These are phyloP conservation scores for Daldinia concentrica DNA, from an alignment of 495 filamentous ascomycete genomes.

Conservation along the genomic window DNA sequence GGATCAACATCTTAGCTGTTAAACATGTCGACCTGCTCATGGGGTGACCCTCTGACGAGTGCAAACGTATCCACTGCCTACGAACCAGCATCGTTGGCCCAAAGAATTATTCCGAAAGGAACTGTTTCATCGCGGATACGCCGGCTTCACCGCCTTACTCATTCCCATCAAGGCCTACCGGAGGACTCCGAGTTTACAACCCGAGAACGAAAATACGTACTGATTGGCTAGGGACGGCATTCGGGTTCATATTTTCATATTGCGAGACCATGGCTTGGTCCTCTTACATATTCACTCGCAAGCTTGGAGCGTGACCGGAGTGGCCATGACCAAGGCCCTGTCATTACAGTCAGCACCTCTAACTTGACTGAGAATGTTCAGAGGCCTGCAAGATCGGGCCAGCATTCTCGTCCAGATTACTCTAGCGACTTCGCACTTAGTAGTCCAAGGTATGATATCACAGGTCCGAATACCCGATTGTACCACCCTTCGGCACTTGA, in stretches of 20 bases:
- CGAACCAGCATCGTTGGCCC: constrained; percentile 2
- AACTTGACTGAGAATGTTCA: not conserved
- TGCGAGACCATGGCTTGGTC: constrained; percentile 29
- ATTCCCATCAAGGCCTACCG: constrained; percentile 20
- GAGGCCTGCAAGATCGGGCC: not conserved
- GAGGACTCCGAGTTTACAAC: constrained; percentile 29
- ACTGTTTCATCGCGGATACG: constrained; percentile 37
- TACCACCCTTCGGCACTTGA: constrained; percentile 10
- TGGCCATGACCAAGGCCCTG: constrained; percentile 8
- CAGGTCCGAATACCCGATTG: constrained; percentile 10
- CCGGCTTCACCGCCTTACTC: constrained; percentile 36
- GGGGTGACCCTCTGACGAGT: constrained; percentile 25
- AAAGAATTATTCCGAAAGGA: constrained; percentile 30
- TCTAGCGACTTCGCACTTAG: constrained; percentile 3
- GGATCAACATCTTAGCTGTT: not conserved
- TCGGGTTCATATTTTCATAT: constrained; percentile 38
- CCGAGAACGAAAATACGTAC: constrained; percentile 37
- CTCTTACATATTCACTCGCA: constrained; percentile 18
- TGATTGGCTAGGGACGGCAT: constrained; percentile 35
- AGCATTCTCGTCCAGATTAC: constrained; percentile 22
- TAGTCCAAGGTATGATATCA: constrained; percentile 2
- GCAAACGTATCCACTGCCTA: not conserved
- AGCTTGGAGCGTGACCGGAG: constrained; percentile 16
- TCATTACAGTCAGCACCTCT: constrained; percentile 3
- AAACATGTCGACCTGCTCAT: constrained; percentile 34